Conservation (phyloP, 2,329 filamentous ascomycete genomes). For the Knoxdaviesia capensis region DNA sequence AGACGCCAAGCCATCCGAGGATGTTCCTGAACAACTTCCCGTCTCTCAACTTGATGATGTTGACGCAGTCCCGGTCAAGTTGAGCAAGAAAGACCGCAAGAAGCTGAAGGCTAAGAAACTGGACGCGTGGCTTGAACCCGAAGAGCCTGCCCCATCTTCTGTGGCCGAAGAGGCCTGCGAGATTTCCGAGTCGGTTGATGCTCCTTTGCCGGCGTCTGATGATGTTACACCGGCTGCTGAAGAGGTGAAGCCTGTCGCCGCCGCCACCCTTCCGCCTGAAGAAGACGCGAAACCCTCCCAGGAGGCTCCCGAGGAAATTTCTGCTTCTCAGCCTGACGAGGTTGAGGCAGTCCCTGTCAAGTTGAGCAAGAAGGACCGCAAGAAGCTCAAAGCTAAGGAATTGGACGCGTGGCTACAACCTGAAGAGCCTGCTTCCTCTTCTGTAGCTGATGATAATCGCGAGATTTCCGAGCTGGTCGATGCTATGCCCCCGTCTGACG, state of each 20-base stretch:
- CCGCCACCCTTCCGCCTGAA: slow-evolving; percentile 6
- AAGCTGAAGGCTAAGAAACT: background rate
- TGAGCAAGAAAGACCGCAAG: slow-evolving; percentile 3
- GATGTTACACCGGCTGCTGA: background rate
- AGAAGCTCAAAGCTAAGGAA: background rate
- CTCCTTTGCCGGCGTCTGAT: too few species aligned
- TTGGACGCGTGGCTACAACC: too few species aligned
- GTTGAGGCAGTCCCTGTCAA: background rate
- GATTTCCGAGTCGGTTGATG: background rate
- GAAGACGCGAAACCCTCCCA: too few species aligned
- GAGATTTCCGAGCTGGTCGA: background rate
- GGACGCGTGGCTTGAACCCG: too few species aligned
- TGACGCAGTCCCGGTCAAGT: background rate
- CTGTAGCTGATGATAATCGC: too few species aligned
- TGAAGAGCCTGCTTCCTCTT: too few species aligned
- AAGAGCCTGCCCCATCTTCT: too few species aligned
- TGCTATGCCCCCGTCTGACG: background rate
- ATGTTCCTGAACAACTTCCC: background rate
- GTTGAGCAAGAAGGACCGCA: slow-evolving; percentile 3
- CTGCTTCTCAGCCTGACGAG: background rate
- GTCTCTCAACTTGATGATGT: background rate
- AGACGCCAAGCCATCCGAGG: background rate
- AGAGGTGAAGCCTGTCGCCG: slow-evolving; percentile 7
- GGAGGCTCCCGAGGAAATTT: too few species aligned
- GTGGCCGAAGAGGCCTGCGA: too few species aligned